Percentiles rank a stretch among this genome's conserved stretches.
phyloP scores from a whole-genome alignment of 2,329 filamentous ascomycete species.

The Pseudocercospora ulei region DNA sequence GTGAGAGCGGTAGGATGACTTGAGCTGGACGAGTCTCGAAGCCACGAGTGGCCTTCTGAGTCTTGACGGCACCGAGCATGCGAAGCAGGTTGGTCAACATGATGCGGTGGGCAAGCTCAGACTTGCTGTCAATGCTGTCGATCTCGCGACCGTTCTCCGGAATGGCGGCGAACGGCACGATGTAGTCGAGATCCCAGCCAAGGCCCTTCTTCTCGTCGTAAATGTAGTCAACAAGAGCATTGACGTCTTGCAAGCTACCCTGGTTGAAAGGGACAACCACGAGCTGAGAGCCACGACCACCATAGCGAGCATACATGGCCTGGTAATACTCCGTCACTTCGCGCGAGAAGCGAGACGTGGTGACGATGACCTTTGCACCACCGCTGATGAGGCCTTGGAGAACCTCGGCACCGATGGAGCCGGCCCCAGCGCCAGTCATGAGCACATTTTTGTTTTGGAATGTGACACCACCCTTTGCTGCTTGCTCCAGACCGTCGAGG shows the following conservation, averaged over 20 bases:
- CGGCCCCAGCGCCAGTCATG: constrained; percentile 96
- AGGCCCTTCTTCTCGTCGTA: constrained; percentile 94
- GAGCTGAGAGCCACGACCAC: constrained; percentile 86
- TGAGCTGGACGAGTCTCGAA: constrained; percentile 95
- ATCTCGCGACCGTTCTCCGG: constrained; percentile 97
- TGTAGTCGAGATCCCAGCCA: constrained; percentile 94
- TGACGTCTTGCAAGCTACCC: constrained; percentile 94
- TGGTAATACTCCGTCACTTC: constrained; percentile 99
- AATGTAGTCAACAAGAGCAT: constrained; percentile 88
- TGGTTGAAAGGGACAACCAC: constrained; percentile 99
- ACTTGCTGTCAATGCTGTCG: constrained; percentile 91
- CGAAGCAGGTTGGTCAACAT: constrained; percentile 97
- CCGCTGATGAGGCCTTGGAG: constrained; percentile 92
- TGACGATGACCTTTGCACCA: constrained; percentile 92
- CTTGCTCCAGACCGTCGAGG: constrained; percentile 80
- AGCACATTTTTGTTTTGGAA: constrained; percentile 93
- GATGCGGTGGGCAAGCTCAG: constrained; percentile 93
- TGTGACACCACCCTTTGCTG: constrained; percentile 75
- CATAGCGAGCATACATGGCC: constrained; percentile 91
- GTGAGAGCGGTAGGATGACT: constrained; percentile 88
- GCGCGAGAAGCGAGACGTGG: constrained; percentile 89
- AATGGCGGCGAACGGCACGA: constrained; percentile 94
- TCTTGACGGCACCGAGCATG: constrained; percentile 80
- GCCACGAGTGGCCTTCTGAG: constrained; percentile 74
- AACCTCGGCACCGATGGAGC: constrained; percentile 94